Base-by-base conservation (phyloP, 306 rosid genomes). In the Urtica urens region DNA sequence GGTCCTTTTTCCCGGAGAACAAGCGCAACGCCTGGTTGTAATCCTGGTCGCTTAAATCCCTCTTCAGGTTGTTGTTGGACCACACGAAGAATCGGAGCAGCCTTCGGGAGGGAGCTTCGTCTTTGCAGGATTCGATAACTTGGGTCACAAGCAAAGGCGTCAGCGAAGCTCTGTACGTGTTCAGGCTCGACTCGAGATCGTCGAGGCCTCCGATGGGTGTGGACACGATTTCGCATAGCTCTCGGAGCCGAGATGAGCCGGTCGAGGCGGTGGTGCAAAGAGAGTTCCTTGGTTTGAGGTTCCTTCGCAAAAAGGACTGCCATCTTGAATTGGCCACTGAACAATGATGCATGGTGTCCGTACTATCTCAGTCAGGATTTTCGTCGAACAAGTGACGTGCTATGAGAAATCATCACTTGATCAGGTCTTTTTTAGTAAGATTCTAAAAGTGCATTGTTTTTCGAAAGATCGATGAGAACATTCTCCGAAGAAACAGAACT, bases 41-140 rank as follows among this genome's bases (percentile, higher is more conserved):
- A 53, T 72, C 94, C 60, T 72, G 67, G 65, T 87, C 85, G 46
- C 75, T 61, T 49, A 82, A 64, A 45, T 41, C 51, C 58, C 23
- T 40, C 67, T 63, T 65, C 64, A 82, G 71, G 57, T 65, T 75
- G 74, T 67, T 75, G 50, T 46, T 53, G 15, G 87, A 77, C 93
- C 96, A 87, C 52, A 76, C 57, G 72, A 87, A 77, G 72, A 82
- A 87, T 61, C 93, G 77, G n/a, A 82, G 79, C 69, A 87, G 28
- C 55, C 87, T 80, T 63, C 92, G 72, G 50, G 73, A 64, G 21
- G 74, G 82, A 24, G 82, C 94, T 68, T 78, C 82, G 5, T 57
- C 60, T 58, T 87, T 74, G 72, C 82, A 69, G 49, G 78, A 78
- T 65, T 73, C 79, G 43, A 87, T 71, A 42, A 75, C 69, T 49